Evolutionary conservation across 2,329 filamentous ascomycete genomes (phyloP).

Genomic region (Helminthosporium solani): DNA sequence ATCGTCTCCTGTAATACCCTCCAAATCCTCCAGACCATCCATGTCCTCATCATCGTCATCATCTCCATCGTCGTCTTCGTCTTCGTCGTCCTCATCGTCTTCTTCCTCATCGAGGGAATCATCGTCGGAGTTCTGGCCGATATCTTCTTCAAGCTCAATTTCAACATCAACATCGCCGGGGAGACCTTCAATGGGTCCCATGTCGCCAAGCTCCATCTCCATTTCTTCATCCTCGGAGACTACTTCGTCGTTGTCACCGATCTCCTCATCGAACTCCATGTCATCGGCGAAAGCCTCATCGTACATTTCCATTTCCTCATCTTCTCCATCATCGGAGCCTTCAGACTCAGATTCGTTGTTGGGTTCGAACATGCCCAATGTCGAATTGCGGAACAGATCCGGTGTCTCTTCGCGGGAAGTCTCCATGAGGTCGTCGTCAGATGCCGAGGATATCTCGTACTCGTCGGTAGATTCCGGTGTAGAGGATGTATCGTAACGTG

Average conservation of each 20-base stretch:
- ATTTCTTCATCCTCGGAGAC: slow-evolving; percentile 89
- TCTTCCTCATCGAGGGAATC: slow-evolving; percentile 58
- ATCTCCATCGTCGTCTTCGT: slow-evolving; percentile 52
- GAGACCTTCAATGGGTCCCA: slow-evolving; percentile 69
- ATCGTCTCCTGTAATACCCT: slow-evolving; percentile 51
- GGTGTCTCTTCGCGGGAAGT: slow-evolving; percentile 80
- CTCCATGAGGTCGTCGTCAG: slow-evolving; percentile 79
- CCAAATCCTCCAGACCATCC: slow-evolving; percentile 46
- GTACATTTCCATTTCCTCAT: slow-evolving; percentile 77
- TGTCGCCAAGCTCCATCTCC: slow-evolving; percentile 80
- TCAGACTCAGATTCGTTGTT: slow-evolving; percentile 77
- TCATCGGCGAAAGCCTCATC: slow-evolving; percentile 86
- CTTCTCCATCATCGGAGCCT: slow-evolving; percentile 61
- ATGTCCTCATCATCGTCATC: slow-evolving; percentile 51
- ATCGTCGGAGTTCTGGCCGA: slow-evolving; percentile 57
- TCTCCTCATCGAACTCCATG: slow-evolving; percentile 87
- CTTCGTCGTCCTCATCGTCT: slow-evolving; percentile 54
- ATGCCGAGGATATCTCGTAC: slow-evolving; percentile 89
- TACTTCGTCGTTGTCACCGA: slow-evolving; percentile 63
- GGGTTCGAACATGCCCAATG: slow-evolving; percentile 89
- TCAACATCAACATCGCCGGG: slow-evolving; percentile 73
- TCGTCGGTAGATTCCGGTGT: slow-evolving; percentile 68
- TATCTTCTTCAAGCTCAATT: slow-evolving; percentile 75
- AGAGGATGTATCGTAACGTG: slow-evolving; percentile 71
- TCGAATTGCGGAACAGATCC: slow-evolving; percentile 94